phyloP scores from a whole-genome alignment of 371 early-diverging fungal genomes.

The Apophysomyces trapeziformis region DNA sequence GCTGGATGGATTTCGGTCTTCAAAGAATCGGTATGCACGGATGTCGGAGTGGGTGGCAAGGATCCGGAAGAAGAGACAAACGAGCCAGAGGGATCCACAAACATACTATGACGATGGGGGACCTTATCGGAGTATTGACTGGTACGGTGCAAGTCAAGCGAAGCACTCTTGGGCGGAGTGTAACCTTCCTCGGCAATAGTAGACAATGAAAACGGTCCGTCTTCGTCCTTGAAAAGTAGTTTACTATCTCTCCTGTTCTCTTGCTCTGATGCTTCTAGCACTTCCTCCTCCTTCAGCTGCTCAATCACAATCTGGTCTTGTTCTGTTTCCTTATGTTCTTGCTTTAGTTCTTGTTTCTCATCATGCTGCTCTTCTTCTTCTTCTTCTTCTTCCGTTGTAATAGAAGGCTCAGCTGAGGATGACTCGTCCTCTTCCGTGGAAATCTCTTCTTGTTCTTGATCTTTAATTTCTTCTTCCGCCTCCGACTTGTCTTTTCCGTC shows the following conservation, averaged over 20 bases:
- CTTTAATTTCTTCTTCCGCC: not conserved
- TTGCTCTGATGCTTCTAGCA: not conserved
- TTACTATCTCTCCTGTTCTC: slow-evolving; percentile 1
- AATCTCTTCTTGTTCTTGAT: not conserved
- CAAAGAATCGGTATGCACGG: slow-evolving; percentile 33
- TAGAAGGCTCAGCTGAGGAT: too few species aligned
- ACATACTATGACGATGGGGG: slow-evolving; percentile 7
- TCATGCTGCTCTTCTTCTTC: not conserved
- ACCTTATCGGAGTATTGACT: slow-evolving; percentile 6
- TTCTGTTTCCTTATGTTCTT: not conserved
- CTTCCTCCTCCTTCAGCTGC: not conserved
- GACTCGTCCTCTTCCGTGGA: too few species aligned
- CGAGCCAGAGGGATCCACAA: slow-evolving; percentile 4
- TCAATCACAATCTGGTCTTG: too few species aligned
- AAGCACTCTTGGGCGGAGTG: slow-evolving; percentile 6
- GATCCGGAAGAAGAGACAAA: slow-evolving; percentile 4
- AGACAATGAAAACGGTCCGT: not conserved
- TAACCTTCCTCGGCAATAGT: slow-evolving; percentile 2
- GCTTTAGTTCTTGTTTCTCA: not conserved
- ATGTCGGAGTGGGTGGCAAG: slow-evolving; percentile 6
- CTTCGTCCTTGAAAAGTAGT: not conserved
- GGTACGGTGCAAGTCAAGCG: slow-evolving; percentile 3
- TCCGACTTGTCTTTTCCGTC: slow-evolving; percentile 3
- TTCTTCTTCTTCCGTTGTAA: too few species aligned
- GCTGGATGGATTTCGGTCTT: slow-evolving; percentile 76